These are phyloP conservation scores for Volvariella surrecta DNA, from an alignment of 1,284 basidiomycete genomes.

Conservation along the genomic window DNA sequence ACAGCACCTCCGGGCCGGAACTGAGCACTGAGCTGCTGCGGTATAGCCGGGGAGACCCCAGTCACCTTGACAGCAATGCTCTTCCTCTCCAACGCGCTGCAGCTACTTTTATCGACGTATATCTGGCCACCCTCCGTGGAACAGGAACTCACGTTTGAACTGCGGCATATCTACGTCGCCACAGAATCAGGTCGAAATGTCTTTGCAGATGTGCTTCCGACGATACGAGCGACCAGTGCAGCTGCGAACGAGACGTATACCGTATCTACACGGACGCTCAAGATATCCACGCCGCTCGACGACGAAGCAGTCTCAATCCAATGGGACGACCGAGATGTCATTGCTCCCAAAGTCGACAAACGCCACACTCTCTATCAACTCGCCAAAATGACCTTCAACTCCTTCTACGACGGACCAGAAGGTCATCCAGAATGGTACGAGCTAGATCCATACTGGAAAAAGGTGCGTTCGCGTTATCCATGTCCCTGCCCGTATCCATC, in stretches of 20 bases:
- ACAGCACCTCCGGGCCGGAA: neutral
- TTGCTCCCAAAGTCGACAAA: constrained; percentile 64
- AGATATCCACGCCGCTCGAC: neutral
- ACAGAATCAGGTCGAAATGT: constrained; percentile 42
- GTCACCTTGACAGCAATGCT: neutral
- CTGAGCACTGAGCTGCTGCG: neutral
- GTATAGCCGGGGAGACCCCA: too few species aligned
- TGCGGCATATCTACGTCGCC: constrained; percentile 54
- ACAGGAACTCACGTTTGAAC: constrained; percentile 31
- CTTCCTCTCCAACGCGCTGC: constrained; percentile 5
- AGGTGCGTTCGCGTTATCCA: constrained; percentile 27
- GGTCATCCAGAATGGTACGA: constrained; percentile 73
- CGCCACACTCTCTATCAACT: constrained; percentile 74
- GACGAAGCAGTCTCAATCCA: constrained; percentile 8
- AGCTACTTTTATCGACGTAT: constrained; percentile 3
- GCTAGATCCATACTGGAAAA: constrained; percentile 55
- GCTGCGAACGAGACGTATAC: neutral
- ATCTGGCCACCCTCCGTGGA: neutral
- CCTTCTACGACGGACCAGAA: constrained; percentile 69
- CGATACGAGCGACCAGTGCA: neutral
- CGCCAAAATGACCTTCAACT: constrained; percentile 94
- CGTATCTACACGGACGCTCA: constrained; percentile 2
- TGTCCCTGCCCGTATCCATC: neutral
- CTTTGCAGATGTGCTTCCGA: constrained; percentile 23
- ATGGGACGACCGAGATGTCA: constrained; percentile 57